Evolutionary conservation across 208 protist genomes (phyloP).

Genomic region (Angomonas desouzai): DNA sequence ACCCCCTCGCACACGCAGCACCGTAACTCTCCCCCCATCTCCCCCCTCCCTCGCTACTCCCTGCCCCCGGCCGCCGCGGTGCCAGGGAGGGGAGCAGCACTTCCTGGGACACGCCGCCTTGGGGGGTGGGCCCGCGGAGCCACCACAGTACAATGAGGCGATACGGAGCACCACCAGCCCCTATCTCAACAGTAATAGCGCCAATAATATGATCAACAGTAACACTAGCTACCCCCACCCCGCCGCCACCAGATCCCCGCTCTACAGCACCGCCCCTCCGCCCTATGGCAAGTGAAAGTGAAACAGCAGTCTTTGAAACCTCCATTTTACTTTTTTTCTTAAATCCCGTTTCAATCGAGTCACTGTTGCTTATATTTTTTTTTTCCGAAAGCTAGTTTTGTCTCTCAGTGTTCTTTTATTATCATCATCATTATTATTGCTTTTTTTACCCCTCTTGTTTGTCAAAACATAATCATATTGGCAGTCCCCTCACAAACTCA

Average conservation of each 20-base stretch:
- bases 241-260: conserved; percentile 12
- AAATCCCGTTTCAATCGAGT: too few species aligned
- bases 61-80: conserved; percentile 50
- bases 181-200: conserved; percentile 11
- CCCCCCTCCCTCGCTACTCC: conserved; percentile 70
- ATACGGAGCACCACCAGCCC: conserved; percentile 20
- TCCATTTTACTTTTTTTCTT: too few species aligned
- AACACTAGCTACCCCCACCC: neutral
- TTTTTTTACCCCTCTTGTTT: conserved; percentile 9
- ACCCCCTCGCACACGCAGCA: conserved; percentile 33
- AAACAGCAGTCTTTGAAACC: too few species aligned
- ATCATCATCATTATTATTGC: conserved; percentile 13
- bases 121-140: conserved; percentile 16
- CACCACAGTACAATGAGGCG: conserved; percentile 26
- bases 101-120: conserved; percentile 15
- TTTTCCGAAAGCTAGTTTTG: too few species aligned
- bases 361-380: too few species aligned
- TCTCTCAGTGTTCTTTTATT: too few species aligned
- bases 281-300: conserved; percentile 19
- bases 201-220: neutral
- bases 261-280: conserved; percentile 26
- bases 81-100: conserved; percentile 14
- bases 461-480: neutral
- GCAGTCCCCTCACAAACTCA: neutral
- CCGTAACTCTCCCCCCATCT: conserved; percentile 50